Percentiles rank a stretch among this genome's conserved stretches.
phyloP scores from a whole-genome alignment of 176 grass and related monocot species.

The Avena eriantha region DNA sequence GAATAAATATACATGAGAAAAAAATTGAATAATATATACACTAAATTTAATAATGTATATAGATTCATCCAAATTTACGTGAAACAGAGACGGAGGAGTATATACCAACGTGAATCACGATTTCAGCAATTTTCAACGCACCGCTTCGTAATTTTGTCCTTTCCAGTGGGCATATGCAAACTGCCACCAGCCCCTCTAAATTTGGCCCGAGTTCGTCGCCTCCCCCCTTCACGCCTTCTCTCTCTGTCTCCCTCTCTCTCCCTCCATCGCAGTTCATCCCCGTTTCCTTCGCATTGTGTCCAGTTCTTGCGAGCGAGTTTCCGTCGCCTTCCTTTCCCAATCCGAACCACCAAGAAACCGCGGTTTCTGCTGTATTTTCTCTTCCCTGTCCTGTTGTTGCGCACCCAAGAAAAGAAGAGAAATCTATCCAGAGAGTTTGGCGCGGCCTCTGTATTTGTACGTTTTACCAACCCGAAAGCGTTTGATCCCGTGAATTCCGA shows the following conservation, averaged over 20 bases:
- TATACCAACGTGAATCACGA: not conserved
- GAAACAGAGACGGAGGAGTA: too few species aligned
- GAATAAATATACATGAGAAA: too few species aligned
- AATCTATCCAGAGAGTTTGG: not conserved
- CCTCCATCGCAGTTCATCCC: conserved; percentile 25
- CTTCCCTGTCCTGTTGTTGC: not conserved
- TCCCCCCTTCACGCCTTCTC: conserved; percentile 28
- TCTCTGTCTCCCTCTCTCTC: not conserved
- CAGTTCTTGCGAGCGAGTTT: not conserved
- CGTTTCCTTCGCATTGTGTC: conserved; percentile 16
- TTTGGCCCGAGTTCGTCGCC: conserved; percentile 54
- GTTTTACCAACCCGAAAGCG: conserved; percentile 24
- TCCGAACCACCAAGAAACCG: not conserved
- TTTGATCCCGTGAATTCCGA: conserved; percentile 32
- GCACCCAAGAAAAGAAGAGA: conserved; percentile 13
- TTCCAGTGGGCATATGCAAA: not conserved
- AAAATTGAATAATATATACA: too few species aligned
- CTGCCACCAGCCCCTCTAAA: conserved; percentile 37
- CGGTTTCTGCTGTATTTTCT: not conserved
- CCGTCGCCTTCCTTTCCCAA: not conserved
- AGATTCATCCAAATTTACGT: too few species aligned
- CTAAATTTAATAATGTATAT: too few species aligned
- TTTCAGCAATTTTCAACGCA: not conserved
- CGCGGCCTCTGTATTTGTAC: conserved; percentile 33
- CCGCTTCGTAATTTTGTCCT: not conserved